Base-by-base conservation (phyloP, 2,329 filamentous ascomycete genomes). In the Zalaria sp. region DNA sequence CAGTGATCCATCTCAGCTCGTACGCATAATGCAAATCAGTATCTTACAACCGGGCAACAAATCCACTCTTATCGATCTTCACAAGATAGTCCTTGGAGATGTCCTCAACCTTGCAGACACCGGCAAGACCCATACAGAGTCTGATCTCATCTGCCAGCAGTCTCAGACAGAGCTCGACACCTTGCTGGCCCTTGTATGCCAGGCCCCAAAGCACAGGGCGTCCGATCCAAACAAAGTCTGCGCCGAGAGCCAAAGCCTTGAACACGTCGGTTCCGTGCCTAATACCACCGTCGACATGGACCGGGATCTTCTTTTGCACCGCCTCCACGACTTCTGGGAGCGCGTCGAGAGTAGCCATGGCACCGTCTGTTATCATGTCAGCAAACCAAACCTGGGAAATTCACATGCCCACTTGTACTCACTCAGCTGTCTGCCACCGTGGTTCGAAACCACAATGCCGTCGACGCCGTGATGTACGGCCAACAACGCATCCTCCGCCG, bases 251-350 rank as follows among this genome's bases (percentile, higher is more conserved):
- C 2, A 72, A 53, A 1, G 71, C 72, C 53, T 75, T 75, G 56
- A 75, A 67, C 10, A 73, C 61, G 50, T 76, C 72, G 1, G 63
- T 67, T 0, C 70, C 72, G 11, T 67, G 65, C 38, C 72, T 52
- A 36, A 75, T 66, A 1, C 72, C 71, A 5, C 64, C 68, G 49
- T 81, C 78, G 7, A 80, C 70, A 31, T 80, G 65, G 11, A 81
- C 55, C 71, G 72, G 34, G 66, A 57, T 26, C 62, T 66, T 66
- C 28, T 65, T 64, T 2, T 54, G 43, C 3, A 57, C 56, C 5
- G 53, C 57, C 5, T 46, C 46, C 6, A 51, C 57, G 27, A 57
- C 55, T 34, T 59, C 55, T 2, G 52, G 50, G 3, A 64, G 52
- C 3, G 55, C 63, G 35, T 72, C 71, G 3, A 75, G 55, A 5